Evolutionary conservation across 179 eudicot species (phyloP), one percentile per base, ranked within the genome.

Genomic region (Patellifolia procumbens): DNA sequence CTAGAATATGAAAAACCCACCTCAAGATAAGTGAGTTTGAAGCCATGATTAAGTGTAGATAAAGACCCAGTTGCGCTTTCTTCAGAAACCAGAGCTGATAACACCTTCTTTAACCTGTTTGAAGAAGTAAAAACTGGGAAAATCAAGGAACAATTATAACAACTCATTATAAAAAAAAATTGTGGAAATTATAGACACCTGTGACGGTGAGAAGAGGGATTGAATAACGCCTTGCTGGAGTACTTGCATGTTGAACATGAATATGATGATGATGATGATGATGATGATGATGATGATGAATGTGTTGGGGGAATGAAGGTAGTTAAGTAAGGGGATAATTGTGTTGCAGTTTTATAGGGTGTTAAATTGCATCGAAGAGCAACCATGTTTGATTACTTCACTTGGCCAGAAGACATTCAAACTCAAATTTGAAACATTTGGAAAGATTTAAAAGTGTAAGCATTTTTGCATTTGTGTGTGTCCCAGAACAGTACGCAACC

Each of bases 21-120:
- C 96, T 94, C 98, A 79, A 94, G 86, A 76, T 86, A 94, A 85
- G 96, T 94, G 74, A 94, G 94, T 79, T 80, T 89, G 86, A 92
- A 85, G 70, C 63, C 55, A 83, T 81, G 86, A 60, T 24, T 63
- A 34, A 29, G 6, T 29, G 71, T 29, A 31, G 81, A 80, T 51
- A 86, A 83, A 74, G 82, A 63, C 16, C 70, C 86, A 77, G 80
- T 83, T 26, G 83, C 80, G 59, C 73, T 88, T 79, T 89, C 89
- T 75, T 88, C 94, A 34, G 96, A 91, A 79, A 87, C 78, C 19
- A 87, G 71, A 70, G 91, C 89, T 20, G 91, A 86, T 45, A 83
- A 83, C 72, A 70, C 82, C 56, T 79, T 80, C 37, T 55, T 66
- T 26, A 42, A 76, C 84, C 97, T 90, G 86, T 55, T 52, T 63